Base-by-base conservation (phyloP, 805 yeast species). In the Lachancea waltii region DNA sequence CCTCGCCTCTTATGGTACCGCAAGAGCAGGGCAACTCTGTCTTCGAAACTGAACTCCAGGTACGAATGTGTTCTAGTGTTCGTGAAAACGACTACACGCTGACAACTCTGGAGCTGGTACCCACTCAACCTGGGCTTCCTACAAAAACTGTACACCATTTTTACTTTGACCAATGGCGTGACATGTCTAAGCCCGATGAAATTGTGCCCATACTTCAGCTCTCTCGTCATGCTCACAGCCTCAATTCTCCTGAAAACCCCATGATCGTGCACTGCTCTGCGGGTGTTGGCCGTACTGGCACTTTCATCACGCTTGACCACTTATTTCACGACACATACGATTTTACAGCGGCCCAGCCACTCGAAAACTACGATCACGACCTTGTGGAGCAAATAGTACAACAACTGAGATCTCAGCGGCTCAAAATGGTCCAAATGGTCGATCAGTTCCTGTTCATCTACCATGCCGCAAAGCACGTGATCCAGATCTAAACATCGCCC, bases 271-370 rank as follows among this genome's bases (percentile, higher is more conserved):
- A 92, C 56, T 92, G 98, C 53, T 86, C 96, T 4, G 98, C 98
- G 0, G 98, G 98, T 1, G 90, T 95, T 43, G 98, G 98, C 3
- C 67, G 98, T 46, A 85, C 97, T 0, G 98, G 98, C 3, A 86
- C 95, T 1, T 84, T 80, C 53, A 75, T 85, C 42, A 77, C 89
- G 8, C 32, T 61, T 18, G 64, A 60, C 28, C 63, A 61, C 35
- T 19, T 61, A 19, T 41, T 57, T 19, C 60, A 53, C 38, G 51
- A 58, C 19, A 56, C 60, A 1, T 34, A 26, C 11, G 64, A 54
- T 33, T 56, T 53, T 24, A 42, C 33, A 10, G 16, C 11, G 27
- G 27, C 24, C 5, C 35, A 28, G 13, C 42, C 45, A 4, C 22
- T 36, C 14, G 38, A 33, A 10, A 40, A 41, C 18, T 59, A 56